These are phyloP conservation scores for Raddia distichophylla DNA, from an alignment of 176 grass and related monocot species.

Conservation along the genomic window DNA sequence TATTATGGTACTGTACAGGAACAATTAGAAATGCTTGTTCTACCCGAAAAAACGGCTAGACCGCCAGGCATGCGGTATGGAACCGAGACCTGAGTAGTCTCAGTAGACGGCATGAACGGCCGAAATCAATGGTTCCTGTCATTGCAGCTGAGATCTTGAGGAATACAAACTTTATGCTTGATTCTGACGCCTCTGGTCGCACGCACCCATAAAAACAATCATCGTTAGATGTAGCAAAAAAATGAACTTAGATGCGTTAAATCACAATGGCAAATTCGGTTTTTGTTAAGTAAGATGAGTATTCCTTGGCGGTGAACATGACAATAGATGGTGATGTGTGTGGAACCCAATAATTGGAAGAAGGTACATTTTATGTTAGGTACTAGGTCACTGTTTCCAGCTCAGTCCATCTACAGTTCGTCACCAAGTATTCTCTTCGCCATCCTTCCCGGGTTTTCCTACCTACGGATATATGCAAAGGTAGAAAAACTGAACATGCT, in stretches of 20 bases:
- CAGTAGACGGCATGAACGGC: no score
- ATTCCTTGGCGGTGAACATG: conserved; percentile 1
- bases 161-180: not conserved
- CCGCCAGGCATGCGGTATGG: no score
- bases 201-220: not conserved
- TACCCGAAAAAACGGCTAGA: no score
- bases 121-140: no score
- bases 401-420: not conserved
- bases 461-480: conserved; percentile 17
- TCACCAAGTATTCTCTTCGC: conserved; percentile 8
- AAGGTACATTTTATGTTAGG: conserved; percentile 48
- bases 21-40: no score
- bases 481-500: no score
- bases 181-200: no score
- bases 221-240: not conserved
- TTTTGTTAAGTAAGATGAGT: not conserved
- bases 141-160: no score
- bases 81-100: no score
- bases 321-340: not conserved
- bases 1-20: no score
- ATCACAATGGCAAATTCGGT: not conserved
- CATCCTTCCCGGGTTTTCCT: not conserved
- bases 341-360: conserved; percentile 26
- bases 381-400: conserved; percentile 39
- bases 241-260: not conserved